Evolutionary conservation across 176 grass and related monocot genomes (phyloP).

Genomic region (Dactylis glomerata): DNA sequence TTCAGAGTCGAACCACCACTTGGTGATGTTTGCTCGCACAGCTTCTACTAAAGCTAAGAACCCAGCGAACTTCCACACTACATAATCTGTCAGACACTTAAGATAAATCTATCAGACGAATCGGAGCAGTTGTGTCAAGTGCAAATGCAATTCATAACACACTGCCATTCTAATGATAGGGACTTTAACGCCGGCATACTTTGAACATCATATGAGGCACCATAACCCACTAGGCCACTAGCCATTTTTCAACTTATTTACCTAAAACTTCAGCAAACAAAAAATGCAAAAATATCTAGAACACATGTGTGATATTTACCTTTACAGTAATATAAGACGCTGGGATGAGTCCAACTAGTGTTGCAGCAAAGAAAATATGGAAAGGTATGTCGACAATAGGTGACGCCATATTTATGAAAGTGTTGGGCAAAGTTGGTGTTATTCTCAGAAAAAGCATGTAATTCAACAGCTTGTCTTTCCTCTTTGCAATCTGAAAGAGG

Average conservation of each 20-base stretch:
- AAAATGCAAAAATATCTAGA: neutral
- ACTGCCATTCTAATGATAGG: neutral
- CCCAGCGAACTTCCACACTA: neutral
- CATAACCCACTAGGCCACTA: too few species aligned
- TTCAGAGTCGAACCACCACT: neutral
- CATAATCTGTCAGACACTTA: neutral
- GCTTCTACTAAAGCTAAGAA: constrained; percentile 16
- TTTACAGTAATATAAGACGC: constrained; percentile 98
- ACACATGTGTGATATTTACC: constrained; percentile 38
- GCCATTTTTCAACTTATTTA: neutral
- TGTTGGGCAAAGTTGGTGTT: constrained; percentile 96
- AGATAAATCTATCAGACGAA: too few species aligned
- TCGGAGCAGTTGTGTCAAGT: neutral
- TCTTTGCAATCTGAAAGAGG: constrained; percentile 71
- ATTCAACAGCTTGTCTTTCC: constrained; percentile 88
- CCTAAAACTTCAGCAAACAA: neutral
- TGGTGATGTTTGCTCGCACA: neutral
- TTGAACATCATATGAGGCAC: neutral
- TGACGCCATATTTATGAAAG: constrained; percentile 99
- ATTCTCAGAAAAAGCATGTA: constrained; percentile 99
- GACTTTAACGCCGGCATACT: neutral
- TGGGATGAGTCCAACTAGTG: constrained; percentile 82
- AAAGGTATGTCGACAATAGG: constrained; percentile 99
- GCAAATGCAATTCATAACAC: constrained; percentile 3
- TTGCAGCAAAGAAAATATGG: constrained; percentile 95